A percentile compares a stretch with the other conserved stretches of the same genome.
Conservation (phyloP, 208 protist genomes). For the Leishmania major region DNA sequence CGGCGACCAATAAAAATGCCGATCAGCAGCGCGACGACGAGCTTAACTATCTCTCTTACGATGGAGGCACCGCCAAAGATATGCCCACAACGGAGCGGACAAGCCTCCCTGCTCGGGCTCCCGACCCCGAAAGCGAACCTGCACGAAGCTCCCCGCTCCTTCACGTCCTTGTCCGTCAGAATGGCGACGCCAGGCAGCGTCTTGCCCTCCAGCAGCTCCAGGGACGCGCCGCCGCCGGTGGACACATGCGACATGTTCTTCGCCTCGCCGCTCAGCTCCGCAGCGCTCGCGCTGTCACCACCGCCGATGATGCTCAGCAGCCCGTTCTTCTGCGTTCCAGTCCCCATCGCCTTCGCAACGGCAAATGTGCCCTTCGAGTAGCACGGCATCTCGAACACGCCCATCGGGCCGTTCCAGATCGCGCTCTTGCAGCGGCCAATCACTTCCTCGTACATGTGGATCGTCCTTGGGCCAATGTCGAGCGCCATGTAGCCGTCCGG, state of each 20-base stretch:
- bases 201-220: conserved; percentile 99
- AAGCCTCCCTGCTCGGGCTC: conserved; percentile 4
- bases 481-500: conserved; percentile 94
- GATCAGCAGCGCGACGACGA: conserved; percentile 24
- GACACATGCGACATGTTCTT: conserved; percentile 97
- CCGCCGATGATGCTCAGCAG: conserved; percentile 94
- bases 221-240: conserved; percentile 99
- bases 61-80: conserved; percentile 4
- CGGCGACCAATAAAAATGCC: conserved; percentile 40
- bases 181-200: conserved; percentile 91
- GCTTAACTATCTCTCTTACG: conserved; percentile 21
- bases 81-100: neutral
- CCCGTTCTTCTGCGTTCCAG: conserved; percentile 63
- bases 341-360: conserved; percentile 82
- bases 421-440: conserved; percentile 91
- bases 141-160: neutral
- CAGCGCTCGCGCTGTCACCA: conserved; percentile 97
- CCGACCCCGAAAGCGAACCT: conserved; percentile 2
- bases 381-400: conserved; percentile 98
- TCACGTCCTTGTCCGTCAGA: conserved; percentile 64
- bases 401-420: conserved; percentile 98
- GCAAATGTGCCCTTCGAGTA: conserved; percentile 95
- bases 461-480: conserved; percentile 96
- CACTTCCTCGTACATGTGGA: conserved; percentile 75
- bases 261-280: conserved; percentile 87